Evolutionary conservation across 192 early-diverging fungal genomes (phyloP), one percentile per base, ranked within the genome.

Genomic region (Borealophlyctis nickersoniae): DNA sequence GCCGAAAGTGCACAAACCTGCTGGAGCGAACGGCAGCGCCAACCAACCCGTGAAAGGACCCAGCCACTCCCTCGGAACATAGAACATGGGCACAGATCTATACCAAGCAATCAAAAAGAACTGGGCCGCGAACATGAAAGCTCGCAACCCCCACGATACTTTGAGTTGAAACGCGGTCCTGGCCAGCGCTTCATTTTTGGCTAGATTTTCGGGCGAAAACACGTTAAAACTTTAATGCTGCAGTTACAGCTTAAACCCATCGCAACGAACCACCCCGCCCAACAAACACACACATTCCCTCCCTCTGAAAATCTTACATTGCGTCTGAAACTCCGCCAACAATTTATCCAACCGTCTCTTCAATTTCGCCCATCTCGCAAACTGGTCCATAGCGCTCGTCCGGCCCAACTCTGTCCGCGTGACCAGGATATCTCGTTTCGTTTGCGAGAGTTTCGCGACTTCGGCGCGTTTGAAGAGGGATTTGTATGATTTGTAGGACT

Each of bases 291-390:
- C 19, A 2, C 2, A 1, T 63, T n/a, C 19, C 36, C n/a, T n/a
- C n/a, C n/a, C n/a, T n/a, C n/a, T n/a, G n/a, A n/a, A n/a, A 27
- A 48, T 45, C 78, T 71, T 80, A 88, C 86, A 76, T 52, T 81
- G 54, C 30, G 75, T 79, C 52, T 93, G 89, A 49, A 87, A 84
- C 53, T 86, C 84, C n/a, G 81, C 80, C 13, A 87, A 80, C 45
- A 77, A 68, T 30, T 84, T 82, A 68, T 95, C 93, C 58, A 91
- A 78, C 62, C 84, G 81, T 65, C 93, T 83, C 36, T 89, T 83
- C 66, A 92, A 66, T 76, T 91, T 92, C 39, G 93, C 93, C 93
- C 93, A 95, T 72, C 85, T 87, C 26, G 93, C 91, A 82, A 95
- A 95, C 77, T 93, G 85, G 71, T 95, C 91, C 76, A 88, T 62